Base-by-base conservation (phyloP, 306 rosid genomes). In the Boehmeria nivea region DNA sequence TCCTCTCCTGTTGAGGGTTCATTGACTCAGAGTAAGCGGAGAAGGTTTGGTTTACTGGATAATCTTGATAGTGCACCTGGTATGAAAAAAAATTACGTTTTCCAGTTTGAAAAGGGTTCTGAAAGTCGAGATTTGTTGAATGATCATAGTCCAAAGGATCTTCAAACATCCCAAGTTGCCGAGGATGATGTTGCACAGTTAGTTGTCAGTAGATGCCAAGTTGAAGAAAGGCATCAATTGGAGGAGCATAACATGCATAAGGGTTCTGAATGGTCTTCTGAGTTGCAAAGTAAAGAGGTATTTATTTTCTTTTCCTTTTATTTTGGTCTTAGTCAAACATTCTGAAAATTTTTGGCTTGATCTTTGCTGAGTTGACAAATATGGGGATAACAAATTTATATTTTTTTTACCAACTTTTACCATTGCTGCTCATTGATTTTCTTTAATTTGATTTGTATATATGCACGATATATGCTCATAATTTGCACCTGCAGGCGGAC, bases 271-370 rank as follows among this genome's bases (percentile, higher is more conserved):
- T 68, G 51, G 60, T 72, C 77, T 60, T 62, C 26, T 61, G 61
- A 65, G 44, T 55, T 54, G 70, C 78, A 63, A 38, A 53, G 34
- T 48, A 60, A 76, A 64, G 71, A 78, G 99, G 96, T 91, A 81
- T 51, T 40, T 40, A 11, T 44, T 40, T 22, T 62, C 56, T 47
- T 39, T 33, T 31, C 60, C 28, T 57, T 28, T 33, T 57, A 53
- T 61, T 42, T 59, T 20, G 8, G 3, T 55, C 13, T 0, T 22
- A 54, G 12, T 8, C 43, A n/a, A n/a, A n/a, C n/a, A n/a, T n/a
- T n/a, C n/a, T n/a, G n/a, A n/a, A n/a, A n/a, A 20, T 10, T 11
- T 48, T 48, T 22, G n/a, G 24, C 19, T n/a, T n/a, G n/a, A n/a
- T n/a, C n/a, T n/a, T n/a, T n/a, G n/a, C n/a, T n/a, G n/a, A n/a